A percentile compares a stretch with the other conserved stretches of the same genome.
These are phyloP conservation scores for Alternaria conjuncta DNA, from an alignment of 2,329 filamentous ascomycete species.

Conservation along the genomic window DNA sequence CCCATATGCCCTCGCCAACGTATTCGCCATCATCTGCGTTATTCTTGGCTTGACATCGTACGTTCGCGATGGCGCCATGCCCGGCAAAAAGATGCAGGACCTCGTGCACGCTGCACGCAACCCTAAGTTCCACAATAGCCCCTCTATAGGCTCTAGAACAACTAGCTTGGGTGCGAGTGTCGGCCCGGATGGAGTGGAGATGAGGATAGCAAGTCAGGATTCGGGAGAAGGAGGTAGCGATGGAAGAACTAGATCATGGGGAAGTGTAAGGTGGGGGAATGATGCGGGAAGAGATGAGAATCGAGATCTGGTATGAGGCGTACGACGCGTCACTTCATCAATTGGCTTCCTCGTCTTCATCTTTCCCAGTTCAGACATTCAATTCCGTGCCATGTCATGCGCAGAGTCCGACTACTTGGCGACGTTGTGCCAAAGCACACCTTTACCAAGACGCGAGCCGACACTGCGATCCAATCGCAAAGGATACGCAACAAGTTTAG, in stretches of 20 bases:
- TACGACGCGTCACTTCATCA: background rate
- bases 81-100: constrained; percentile 22
- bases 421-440: background rate
- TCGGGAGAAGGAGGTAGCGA: background rate
- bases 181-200: background rate
- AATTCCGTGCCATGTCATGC: no score
- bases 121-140: background rate
- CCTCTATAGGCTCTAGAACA: background rate
- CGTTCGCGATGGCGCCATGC: constrained; percentile 12
- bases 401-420: no score
- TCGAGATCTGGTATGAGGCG: background rate
- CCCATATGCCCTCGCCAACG: constrained; percentile 13
- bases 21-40: constrained; percentile 12
- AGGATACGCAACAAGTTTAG: background rate
- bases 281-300: background rate
- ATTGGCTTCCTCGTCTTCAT: background rate
- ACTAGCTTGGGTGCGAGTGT: background rate
- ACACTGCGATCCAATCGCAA: background rate
- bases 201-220: background rate
- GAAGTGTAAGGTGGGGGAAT: background rate
- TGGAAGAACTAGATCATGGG: background rate
- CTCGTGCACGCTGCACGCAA: constrained; percentile 6
- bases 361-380: background rate
- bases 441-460: background rate
- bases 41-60: background rate